A percentile compares a stretch with the other conserved stretches of the same genome.
phyloP scores from a whole-genome alignment of 768 basidiomycete species.

The Tylopilus plumbeoviolaceoides region DNA sequence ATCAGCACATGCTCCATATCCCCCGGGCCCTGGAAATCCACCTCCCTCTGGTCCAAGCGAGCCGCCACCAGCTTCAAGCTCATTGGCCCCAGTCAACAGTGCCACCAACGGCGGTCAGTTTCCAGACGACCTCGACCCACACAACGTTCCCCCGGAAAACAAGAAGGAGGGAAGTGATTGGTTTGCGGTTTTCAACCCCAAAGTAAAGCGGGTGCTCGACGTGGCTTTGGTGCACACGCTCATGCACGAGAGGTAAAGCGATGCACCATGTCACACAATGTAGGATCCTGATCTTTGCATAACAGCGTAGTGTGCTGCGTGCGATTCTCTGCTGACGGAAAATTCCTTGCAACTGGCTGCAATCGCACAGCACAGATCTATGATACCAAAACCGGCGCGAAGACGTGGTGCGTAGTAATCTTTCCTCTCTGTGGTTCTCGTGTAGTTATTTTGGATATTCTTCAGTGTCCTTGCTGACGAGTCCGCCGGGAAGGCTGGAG shows the following conservation, averaged over 20 bases:
- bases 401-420: constrained; percentile 63
- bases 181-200: constrained; percentile 86
- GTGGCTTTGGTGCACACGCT: constrained; percentile 80
- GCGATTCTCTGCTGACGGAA: constrained; percentile 91
- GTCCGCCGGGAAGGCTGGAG: constrained; percentile 63
- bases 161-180: constrained; percentile 77
- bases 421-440: neutral
- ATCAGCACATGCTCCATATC: constrained; percentile 28
- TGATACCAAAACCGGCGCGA: constrained; percentile 81
- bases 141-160: constrained; percentile 31
- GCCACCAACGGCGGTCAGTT: constrained; percentile 30
- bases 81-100: constrained; percentile 25
- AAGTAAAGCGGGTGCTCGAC: constrained; percentile 73
- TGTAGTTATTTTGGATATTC: constrained; percentile 9
- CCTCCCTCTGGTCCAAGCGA: constrained; percentile 28
- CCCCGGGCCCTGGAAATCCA: constrained; percentile 32
- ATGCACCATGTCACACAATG: neutral
- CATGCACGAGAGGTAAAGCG: constrained; percentile 79
- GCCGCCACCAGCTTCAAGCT: constrained; percentile 20
- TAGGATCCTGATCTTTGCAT: constrained; percentile 7
- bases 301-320: constrained; percentile 83
- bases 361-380: constrained; percentile 95
- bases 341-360: constrained; percentile 91
- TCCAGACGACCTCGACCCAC: constrained; percentile 33
- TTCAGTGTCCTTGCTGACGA: constrained; percentile 76